Base-by-base conservation (phyloP, 352 stramenopile genomes). In the Aphanomyces cochlioides region DNA sequence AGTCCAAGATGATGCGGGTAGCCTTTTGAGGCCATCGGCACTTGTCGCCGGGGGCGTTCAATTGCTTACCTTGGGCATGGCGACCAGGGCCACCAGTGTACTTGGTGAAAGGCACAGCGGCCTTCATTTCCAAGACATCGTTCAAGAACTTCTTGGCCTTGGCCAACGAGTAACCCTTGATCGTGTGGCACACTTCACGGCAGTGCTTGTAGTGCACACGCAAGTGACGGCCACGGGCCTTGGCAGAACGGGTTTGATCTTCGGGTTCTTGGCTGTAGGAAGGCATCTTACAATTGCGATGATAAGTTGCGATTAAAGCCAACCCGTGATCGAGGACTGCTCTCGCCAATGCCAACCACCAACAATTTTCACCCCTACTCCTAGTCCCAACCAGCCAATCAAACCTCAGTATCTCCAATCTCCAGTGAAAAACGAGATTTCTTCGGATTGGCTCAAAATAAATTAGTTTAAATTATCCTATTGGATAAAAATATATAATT, bases 171-270 rank as follows among this genome's bases (percentile, higher is more conserved):
- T 98, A 97, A 74, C 96, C 96, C 83, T 98, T 98, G 87, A 99
- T 99, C 73, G 93, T 89, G 79, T 98, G 91, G 74, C 85, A 92
- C 56, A 99, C 98, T 80, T 99, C 97, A 76, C 96, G 92, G 83
- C 96, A 99, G 91, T 99, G 97, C 94, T 99, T 99, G 91, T 98
- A 99, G 88, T 99, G 97, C 77, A 99, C 95, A 77, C 96, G 93
- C 48, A 99, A 87, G 87, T 99, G 93, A 73, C 92, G 98, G 75
- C 96, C 97, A 66, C 96, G 90, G 43, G 96, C 90, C 89, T 99
- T 99, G 74, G 87, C 87, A 65, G 87, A 85, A 74, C 85, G 84
- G 80, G 92, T 85, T 54, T 80, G 84, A 74, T 96, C 87, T 89
- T 96, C 88, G 73, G 88, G 88, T 89, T 94, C 85, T 84, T 93